Evolutionary conservation across 192 early-diverging fungal species (phyloP), one percentile per base, ranked within the genome.

Genomic region (Phycomyces nitens): DNA sequence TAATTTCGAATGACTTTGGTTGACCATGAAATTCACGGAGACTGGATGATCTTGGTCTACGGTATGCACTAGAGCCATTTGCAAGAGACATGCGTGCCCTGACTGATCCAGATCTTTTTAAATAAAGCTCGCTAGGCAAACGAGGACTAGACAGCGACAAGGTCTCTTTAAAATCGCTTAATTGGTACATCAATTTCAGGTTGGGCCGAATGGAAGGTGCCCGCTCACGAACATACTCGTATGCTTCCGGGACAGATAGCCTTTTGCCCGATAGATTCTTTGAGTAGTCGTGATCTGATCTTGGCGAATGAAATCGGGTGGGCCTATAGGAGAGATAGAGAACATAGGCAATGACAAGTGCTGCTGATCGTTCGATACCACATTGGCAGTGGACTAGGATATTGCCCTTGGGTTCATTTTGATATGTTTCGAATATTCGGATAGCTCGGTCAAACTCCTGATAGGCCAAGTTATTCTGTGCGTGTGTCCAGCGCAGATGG

Each of bases 351-450:
- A 96, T 91, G 11, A 94, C 86, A 38, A 96, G 69, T 0, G 86
- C 83, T 5, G 93, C 93, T 22, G 92, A 94, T 56, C 94, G 77
- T 29, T 92, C 91, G 26, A 96, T 87, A 22, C 94, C 94, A 60
- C 87, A 77, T 64, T 93, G 89, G 78, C 94, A 96, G 62, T 91
- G 87, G 5, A 96, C 86, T 6, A 95, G 76, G 9, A 96, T 81
- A 42, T 81, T 78, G 41, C 77, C 63, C 49, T 81, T 79, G 44
- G 75, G 65, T 44, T 78, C 77, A 15, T 64, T 51, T 5, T n/a
- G 62, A 29, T 82, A 73, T 1, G 62, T 60, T 65, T 93, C 84
- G 58, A 95, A 92, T 60, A 82, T 84, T 40, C 58, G 78, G 56
- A 91, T 87, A 8, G 84, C 88, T 44, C 61, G 60, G 9, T 68